Conservation (phyloP, 2,329 filamentous ascomycete species). For the Pseudogymnoascus sp. region DNA sequence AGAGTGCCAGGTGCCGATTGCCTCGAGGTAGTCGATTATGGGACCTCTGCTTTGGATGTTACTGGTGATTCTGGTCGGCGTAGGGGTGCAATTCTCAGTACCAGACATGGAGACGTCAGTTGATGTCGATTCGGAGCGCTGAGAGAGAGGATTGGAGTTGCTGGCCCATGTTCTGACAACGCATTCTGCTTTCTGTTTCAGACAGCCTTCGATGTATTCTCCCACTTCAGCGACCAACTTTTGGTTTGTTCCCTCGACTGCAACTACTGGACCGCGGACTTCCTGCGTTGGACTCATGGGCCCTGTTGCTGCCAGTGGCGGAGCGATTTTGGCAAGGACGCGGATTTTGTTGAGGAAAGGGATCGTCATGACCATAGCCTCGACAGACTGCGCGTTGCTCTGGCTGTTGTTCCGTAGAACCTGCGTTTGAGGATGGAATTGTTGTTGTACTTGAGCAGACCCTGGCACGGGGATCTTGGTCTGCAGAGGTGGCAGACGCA, state of each 20-base stretch:
- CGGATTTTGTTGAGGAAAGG: conserved; percentile 68
- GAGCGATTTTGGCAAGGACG: conserved; percentile 67
- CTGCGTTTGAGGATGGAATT: conserved; percentile 29
- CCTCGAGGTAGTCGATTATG: conserved; percentile 54
- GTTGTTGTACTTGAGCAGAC: conserved; percentile 27
- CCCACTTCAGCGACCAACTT: conserved; percentile 49
- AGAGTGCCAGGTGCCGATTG: conserved; percentile 66
- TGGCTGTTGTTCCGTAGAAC: conserved; percentile 30
- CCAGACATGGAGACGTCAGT: not conserved
- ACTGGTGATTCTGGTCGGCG: not conserved
- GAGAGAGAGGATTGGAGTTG: not conserved
- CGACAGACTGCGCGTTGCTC: conserved; percentile 41
- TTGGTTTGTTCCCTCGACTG: conserved; percentile 65
- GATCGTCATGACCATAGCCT: conserved; percentile 68
- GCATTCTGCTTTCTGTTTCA: conserved; percentile 23
- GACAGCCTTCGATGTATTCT: conserved; percentile 42
- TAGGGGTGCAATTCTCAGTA: not conserved
- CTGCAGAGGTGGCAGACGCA: conserved; percentile 28
- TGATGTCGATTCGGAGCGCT: not conserved
- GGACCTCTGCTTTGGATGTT: conserved; percentile 16
- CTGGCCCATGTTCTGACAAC: conserved; percentile 23
- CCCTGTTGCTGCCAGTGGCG: conserved; percentile 44
- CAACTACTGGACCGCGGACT: conserved; percentile 69
- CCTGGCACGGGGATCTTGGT: conserved; percentile 20
- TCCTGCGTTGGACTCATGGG: conserved; percentile 30